These are phyloP conservation scores for Tieghemostelium lacteum DNA, from an alignment of 78 protist species.

Conservation along the genomic window DNA sequence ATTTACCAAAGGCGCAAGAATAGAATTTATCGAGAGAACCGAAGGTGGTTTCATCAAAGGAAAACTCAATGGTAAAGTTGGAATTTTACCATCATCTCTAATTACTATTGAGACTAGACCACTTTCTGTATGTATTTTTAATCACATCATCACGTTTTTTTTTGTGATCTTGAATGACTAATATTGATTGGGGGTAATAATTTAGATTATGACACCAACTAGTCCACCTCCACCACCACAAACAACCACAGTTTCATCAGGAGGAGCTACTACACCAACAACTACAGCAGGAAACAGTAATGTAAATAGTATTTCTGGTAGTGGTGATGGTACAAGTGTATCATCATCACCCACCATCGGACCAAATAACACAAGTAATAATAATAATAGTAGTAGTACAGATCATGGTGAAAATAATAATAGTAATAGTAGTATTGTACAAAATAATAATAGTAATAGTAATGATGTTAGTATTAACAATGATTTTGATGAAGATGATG, in stretches of 20 bases:
- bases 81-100: constrained; percentile 60
- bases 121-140: constrained; percentile 42
- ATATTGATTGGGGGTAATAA: not conserved
- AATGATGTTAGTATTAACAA: not conserved
- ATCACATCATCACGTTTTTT: not conserved
- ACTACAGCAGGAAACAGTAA: no score
- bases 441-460: not conserved
- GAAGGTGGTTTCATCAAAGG: constrained; percentile 70
- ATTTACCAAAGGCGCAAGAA: constrained; percentile 48
- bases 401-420: not conserved
- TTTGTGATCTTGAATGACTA: not conserved
- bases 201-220: not conserved
- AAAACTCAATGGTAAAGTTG: constrained; percentile 69
- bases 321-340: no score
- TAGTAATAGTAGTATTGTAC: not conserved
- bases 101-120: constrained; percentile 74
- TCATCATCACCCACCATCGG: no score
- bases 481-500: not conserved
- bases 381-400: no score
- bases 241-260: no score
- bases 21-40: constrained; percentile 53
- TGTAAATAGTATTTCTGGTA: no score
- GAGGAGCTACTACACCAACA: no score
- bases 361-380: no score
- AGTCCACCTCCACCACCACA: no score